Base-by-base conservation (phyloP, 2,329 filamentous ascomycete genomes). In the Stylonectria norvegica region DNA sequence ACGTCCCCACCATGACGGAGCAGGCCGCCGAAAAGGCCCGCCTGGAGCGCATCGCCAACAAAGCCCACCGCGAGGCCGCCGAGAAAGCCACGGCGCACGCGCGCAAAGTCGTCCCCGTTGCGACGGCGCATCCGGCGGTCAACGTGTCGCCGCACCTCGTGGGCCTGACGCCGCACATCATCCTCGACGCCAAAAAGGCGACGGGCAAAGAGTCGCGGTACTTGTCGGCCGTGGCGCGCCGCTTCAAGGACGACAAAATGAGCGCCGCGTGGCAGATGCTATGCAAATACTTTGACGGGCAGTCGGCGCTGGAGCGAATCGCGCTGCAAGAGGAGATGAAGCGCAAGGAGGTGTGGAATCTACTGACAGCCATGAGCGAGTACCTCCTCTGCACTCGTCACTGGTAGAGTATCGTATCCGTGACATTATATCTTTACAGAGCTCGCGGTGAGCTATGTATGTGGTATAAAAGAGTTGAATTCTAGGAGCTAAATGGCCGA, bases 221-320 rank as follows among this genome's bases (percentile, higher is more conserved):
- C 56, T 67, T 84, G 10, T 72, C 72, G n/a, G 76, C 78, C 27
- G 80, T 83, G 40, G 74, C 68, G 5, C 67, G 66, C 34, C 69
- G 78, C 8, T 69, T 83, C 40, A 66, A 61, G 42, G 73, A 81
- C 47, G 68, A 71, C 12, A 78, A 81, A 43, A 64, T 86, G 11
- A 73, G 78, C 29, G 75, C 79, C 41, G 75, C 78, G 34, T 95
- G 89, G 85, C 78, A 80, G 2, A 70, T 76, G 31, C 81, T 95
- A 53, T 76, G 83, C 55, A 88, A 86, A 62, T 93, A 96, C 63
- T 88, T 97, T 54, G 90, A 97, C 61, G 93, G 93, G 1, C 78
- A 76, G 41, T 83, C 85, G 58, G 84, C 90, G 3, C 72, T 97
- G 44, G 93, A 98, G 67, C 83, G 90, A 53, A 85, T 98, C 50